phyloP scores from a whole-genome alignment of 1,284 basidiomycete species.

The Polyporus tsugae region DNA sequence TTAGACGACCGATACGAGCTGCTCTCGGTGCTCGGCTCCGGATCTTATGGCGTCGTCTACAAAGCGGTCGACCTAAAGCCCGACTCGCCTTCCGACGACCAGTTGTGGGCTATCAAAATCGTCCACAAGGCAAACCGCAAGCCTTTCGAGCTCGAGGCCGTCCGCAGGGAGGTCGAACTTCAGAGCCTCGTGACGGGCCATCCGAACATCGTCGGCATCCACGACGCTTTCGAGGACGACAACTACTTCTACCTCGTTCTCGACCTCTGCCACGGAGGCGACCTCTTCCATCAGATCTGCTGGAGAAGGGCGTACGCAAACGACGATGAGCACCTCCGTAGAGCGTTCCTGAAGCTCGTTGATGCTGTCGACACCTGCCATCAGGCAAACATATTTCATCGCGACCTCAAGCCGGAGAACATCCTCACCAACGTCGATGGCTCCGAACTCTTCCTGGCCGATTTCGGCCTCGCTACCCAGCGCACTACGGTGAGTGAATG shows the following conservation, averaged over 20 bases:
- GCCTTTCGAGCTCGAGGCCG: constrained; percentile 19
- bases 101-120: constrained; percentile 41
- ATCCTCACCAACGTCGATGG: constrained; percentile 63
- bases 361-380: constrained; percentile 73
- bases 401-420: constrained; percentile 84
- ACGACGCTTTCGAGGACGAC: constrained; percentile 64
- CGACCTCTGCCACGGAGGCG: constrained; percentile 70
- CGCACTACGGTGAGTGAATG: constrained; percentile 56
- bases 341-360: constrained; percentile 66
- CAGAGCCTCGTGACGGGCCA: constrained; percentile 67
- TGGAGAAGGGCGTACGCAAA: constrained; percentile 55
- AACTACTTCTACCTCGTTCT: constrained; percentile 68
- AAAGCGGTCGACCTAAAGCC: constrained; percentile 39
- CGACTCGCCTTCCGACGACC: constrained; percentile 15
- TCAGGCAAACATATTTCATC: constrained; percentile 66
- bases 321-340: constrained; percentile 57
- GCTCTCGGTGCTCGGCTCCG: constrained; percentile 39
- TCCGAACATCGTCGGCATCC: constrained; percentile 65
- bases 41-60: constrained; percentile 46
- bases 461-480: constrained; percentile 77
- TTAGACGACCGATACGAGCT: constrained; percentile 27
- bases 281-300: constrained; percentile 71
- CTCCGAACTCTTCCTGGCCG: constrained; percentile 61
- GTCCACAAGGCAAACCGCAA: constrained; percentile 29
- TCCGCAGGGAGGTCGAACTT: constrained; percentile 43